Evolutionary conservation across 176 grass and related monocot species (phyloP).

Genomic region (Aegilops speltoides): DNA sequence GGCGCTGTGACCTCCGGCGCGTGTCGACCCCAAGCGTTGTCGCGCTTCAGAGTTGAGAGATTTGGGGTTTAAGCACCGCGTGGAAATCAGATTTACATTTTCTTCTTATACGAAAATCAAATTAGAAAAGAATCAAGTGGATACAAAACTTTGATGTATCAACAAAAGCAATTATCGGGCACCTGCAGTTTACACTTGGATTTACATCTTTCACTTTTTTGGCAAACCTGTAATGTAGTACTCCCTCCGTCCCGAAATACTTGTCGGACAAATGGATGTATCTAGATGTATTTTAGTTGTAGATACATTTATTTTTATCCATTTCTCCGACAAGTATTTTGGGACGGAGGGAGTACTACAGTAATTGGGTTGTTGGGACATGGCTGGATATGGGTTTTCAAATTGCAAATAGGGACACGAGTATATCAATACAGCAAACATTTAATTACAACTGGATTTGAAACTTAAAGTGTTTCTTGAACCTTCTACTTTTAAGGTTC

Average conservation of each 20-base stretch:
- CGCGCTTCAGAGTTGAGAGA: slow-evolving; percentile 4
- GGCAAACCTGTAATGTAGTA: too few species aligned
- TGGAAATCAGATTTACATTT: slow-evolving; percentile 12
- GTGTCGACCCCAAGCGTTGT: neutral
- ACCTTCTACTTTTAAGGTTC: neutral
- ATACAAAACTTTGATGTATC: neutral
- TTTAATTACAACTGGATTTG: neutral
- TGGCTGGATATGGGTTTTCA: neutral
- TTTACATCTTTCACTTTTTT: neutral
- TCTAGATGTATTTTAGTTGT: too few species aligned
- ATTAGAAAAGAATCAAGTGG: neutral
- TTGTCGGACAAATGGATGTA: too few species aligned
- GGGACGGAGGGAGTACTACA: too few species aligned
- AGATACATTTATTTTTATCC: too few species aligned
- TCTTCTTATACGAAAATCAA: neutral
- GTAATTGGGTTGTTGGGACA: neutral
- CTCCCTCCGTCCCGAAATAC: too few species aligned
- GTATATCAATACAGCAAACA: neutral
- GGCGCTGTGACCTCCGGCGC: neutral
- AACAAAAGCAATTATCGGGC: neutral
- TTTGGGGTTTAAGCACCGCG: neutral
- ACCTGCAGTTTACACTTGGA: neutral
- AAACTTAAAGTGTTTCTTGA: too few species aligned
- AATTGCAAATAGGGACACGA: neutral
- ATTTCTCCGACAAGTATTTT: too few species aligned